Evolutionary conservation across 78 protist species (phyloP).

Genomic region (Pigoraptor vietnamica): DNA sequence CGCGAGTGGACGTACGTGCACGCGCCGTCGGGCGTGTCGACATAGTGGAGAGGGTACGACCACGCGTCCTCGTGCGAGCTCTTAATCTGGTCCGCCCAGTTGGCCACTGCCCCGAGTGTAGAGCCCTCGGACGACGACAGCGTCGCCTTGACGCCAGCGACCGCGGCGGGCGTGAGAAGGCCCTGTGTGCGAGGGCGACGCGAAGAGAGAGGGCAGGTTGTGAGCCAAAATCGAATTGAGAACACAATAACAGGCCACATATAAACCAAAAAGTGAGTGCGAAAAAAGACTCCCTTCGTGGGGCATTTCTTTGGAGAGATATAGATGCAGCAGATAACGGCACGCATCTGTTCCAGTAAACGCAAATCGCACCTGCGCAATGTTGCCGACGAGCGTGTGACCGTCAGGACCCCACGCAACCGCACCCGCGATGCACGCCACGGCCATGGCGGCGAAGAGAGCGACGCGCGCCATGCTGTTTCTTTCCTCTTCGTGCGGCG

Average conservation of each 20-base stretch:
- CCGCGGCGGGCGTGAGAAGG: not conserved
- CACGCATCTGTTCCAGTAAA: not conserved
- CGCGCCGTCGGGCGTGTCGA: not conserved
- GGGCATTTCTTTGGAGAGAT: too few species aligned
- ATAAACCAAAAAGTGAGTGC: too few species aligned
- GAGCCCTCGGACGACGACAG: not conserved
- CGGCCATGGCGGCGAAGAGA: not conserved
- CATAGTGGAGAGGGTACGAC: not conserved
- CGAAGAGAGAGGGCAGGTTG: too few species aligned
- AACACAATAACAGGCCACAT: too few species aligned
- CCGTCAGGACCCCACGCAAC: not conserved
- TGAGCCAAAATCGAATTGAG: too few species aligned
- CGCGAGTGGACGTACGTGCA: not conserved
- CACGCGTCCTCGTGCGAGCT: not conserved
- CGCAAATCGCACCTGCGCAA: not conserved
- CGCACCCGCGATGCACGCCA: not conserved
- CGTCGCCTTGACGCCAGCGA: not conserved
- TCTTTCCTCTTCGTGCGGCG: not conserved
- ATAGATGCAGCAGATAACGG: not conserved
- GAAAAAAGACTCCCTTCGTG: too few species aligned
- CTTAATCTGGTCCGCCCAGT: not conserved
- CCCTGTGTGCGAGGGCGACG: too few species aligned
- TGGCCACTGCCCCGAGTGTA: not conserved
- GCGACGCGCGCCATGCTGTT: not conserved
- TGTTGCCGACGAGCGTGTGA: not conserved